phyloP scores from a whole-genome alignment of 768 basidiomycete species.

The Botryobasidium botryosum region DNA sequence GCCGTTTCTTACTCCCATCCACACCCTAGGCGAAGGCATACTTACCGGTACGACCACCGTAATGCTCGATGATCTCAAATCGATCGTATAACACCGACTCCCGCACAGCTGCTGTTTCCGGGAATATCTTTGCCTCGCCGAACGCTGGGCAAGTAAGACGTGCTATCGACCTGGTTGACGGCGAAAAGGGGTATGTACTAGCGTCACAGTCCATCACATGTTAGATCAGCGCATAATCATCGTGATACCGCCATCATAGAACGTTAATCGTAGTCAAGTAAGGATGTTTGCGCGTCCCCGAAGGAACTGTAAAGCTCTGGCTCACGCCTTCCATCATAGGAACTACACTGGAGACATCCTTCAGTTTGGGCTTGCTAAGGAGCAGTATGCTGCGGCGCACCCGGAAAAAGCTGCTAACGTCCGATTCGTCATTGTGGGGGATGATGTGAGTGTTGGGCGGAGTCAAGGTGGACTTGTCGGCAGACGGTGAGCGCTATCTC shows the following conservation, averaged over 20 bases:
- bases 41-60: constrained; percentile 35
- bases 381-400: constrained; percentile 54
- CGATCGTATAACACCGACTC: background rate
- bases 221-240: background rate
- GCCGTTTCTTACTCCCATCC: too few relatives aligned
- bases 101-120: constrained; percentile 54
- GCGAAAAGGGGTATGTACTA: constrained; percentile 45
- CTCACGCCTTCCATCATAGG: constrained; percentile 21
- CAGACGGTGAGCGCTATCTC: constrained; percentile 32
- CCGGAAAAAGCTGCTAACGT: constrained; percentile 49
- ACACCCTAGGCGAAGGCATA: constrained; percentile 61
- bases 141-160: constrained; percentile 70
- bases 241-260: constrained; percentile 21
- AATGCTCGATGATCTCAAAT: background rate
- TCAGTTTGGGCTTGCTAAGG: constrained; percentile 80
- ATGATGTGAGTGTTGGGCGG: constrained; percentile 76
- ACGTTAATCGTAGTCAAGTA: constrained; percentile 76
- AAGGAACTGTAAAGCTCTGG: background rate
- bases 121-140: constrained; percentile 81
- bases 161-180: constrained; percentile 60
- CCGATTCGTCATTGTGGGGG: constrained; percentile 69
- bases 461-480: constrained; percentile 75
- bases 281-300: background rate
- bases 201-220: background rate
- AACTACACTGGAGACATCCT: constrained; percentile 86